Conservation (phyloP, 169 alveolate genomes). For the Plasmodium billcollinsi region DNA sequence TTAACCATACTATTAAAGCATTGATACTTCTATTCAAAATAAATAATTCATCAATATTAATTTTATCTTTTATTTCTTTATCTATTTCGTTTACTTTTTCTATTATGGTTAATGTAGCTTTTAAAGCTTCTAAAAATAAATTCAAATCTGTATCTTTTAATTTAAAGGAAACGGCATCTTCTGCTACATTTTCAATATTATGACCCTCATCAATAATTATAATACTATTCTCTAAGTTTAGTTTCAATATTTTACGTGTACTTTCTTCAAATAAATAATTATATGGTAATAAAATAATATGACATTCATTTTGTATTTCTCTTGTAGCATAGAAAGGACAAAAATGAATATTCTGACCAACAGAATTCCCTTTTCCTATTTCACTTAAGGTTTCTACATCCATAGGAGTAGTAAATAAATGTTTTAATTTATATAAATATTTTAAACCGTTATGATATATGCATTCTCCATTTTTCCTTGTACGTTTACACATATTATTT, state of each 20-base stretch:
- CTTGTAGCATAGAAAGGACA: slow-evolving; percentile 95
- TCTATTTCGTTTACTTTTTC: slow-evolving; percentile 69
- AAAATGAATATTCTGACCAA: slow-evolving; percentile 82
- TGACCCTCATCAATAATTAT: slow-evolving; percentile 97
- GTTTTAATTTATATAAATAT: slow-evolving; percentile 75
- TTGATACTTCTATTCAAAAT: slow-evolving; percentile 65
- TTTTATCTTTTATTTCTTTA: slow-evolving; percentile 35
- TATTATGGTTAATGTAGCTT: slow-evolving; percentile 48
- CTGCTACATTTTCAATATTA: slow-evolving; percentile 92
- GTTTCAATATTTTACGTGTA: slow-evolving; percentile 86
- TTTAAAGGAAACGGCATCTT: slow-evolving; percentile 88
- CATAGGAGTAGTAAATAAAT: slow-evolving; percentile 86
- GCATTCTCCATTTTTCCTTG: slow-evolving; percentile 86
- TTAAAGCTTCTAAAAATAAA: slow-evolving; percentile 79
- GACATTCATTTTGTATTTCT: slow-evolving; percentile 88
- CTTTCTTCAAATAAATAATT: slow-evolving; percentile 91
- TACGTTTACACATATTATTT: slow-evolving; percentile 85
- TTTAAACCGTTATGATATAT: slow-evolving; percentile 85
- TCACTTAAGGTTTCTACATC: slow-evolving; percentile 92
- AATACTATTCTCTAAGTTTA: slow-evolving; percentile 87
- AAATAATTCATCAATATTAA: slow-evolving; percentile 54
- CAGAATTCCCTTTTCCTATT: slow-evolving; percentile 79
- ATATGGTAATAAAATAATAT: slow-evolving; percentile 93
- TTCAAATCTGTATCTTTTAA: slow-evolving; percentile 81
- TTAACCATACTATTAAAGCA: slow-evolving; percentile 54